Evolutionary conservation across 176 grass and related monocot genomes (phyloP).

Genomic region (Luzula sylvatica): DNA sequence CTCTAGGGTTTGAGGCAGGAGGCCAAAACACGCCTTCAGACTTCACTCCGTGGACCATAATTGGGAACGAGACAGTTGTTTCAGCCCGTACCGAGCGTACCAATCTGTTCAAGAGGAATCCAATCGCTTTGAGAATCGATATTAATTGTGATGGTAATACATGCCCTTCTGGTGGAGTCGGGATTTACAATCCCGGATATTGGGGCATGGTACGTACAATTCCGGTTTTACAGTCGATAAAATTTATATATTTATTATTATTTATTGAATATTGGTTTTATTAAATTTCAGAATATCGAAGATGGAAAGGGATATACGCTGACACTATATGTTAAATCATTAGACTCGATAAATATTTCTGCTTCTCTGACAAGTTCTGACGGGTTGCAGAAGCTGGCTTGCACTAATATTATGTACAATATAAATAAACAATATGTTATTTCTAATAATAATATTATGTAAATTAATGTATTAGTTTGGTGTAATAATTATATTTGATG

Average conservation of each 20-base stretch:
- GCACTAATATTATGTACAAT: conserved; percentile 34
- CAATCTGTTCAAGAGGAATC: conserved; percentile 49
- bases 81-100: conserved; percentile 40
- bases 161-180: conserved; percentile 59
- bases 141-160: conserved; percentile 35
- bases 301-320: conserved; percentile 48
- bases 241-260: not conserved
- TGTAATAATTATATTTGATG: conserved; percentile 7
- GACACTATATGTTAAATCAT: conserved; percentile 40
- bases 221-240: too few relatives aligned
- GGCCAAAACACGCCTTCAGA: conserved; percentile 65
- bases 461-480: not conserved
- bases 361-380: conserved; percentile 46
- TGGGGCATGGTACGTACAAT: conserved; percentile 76
- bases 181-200: conserved; percentile 72
- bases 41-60: conserved; percentile 57
- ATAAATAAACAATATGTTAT: too few relatives aligned
- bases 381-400: conserved; percentile 40
- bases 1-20: conserved; percentile 79
- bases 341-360: conserved; percentile 17
- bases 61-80: conserved; percentile 46
- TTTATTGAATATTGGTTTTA: conserved; percentile 8
- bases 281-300: conserved; percentile 54
- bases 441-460: too few relatives aligned
- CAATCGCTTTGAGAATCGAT: conserved; percentile 60